Base-by-base conservation (phyloP, 768 basidiomycete species). In the Auricularia heimuer region DNA sequence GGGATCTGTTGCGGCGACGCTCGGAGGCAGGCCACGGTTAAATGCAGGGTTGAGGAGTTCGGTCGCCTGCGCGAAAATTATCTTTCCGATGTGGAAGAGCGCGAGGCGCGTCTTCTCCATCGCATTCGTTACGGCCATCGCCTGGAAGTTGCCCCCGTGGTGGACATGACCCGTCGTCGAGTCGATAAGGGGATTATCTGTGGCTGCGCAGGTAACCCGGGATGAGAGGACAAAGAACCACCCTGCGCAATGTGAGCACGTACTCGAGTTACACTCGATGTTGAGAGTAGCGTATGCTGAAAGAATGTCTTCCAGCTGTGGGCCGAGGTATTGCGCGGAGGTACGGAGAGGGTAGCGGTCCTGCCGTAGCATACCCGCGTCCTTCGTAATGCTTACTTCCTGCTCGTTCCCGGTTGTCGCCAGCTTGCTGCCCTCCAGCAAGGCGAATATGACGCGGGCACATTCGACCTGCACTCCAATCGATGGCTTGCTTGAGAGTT, bases 131-230 rank as follows among this genome's bases (percentile, higher is more conserved):
- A 94, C 85, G 3, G 90, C 80, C 82, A 91, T 88, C 0, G 90
- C 90, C 72, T 94, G 92, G 83, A 94, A 94, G 73, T 94, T 94
- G 14, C 92, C 92, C 35, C 90, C 92, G 64, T 92, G 82, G 73
- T 92, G 89, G 21, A 92, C 79, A 62, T 76, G 77, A 2, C 85
- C 84, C 4, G 82, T 83, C 68, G 85, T 80, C 51, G 80, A 80
- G 66, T 94, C 89, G 47, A 93, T 79, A 7, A 94, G 82, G 1
- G 92, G 92, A 71, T 94, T 94, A 72, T 94, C 92, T 3, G 92
- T 94, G 21, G 92, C 87, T 89, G 74, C 75, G 64, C 29, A 29
- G 29, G 29, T 29, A 29, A 1, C 2, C 29, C 29, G 29, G 29
- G 29, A 29, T 29, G 33, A 16, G 10, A 11, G 39, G 39, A 7